phyloP scores from a whole-genome alignment of 2,329 filamentous ascomycete genomes.

The Myriangium duriaei region DNA sequence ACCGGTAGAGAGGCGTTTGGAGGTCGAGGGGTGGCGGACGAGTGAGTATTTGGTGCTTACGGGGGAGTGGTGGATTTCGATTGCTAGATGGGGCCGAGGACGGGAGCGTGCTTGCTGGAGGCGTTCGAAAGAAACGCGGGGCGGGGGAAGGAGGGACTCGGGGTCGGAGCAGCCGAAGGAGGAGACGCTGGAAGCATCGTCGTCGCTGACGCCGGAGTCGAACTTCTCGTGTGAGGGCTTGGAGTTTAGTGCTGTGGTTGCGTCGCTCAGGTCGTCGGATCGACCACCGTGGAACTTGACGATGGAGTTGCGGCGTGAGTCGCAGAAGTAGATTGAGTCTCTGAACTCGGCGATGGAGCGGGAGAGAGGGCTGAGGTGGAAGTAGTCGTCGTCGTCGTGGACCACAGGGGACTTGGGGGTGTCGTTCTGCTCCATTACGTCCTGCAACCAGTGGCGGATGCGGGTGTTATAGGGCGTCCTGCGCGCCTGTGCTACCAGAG shows the following conservation, averaged over 20 bases:
- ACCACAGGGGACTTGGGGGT: slow-evolving; percentile 3
- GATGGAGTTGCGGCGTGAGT: neutral
- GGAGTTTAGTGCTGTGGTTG: neutral
- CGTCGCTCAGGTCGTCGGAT: slow-evolving; percentile 1
- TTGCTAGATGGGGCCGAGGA: slow-evolving; percentile 3
- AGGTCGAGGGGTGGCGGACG: neutral
- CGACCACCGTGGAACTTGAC: neutral
- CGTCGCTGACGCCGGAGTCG: neutral
- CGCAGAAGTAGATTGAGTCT: slow-evolving; percentile 2
- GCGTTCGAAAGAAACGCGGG: neutral
- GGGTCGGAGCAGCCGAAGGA: slow-evolving; percentile 7
- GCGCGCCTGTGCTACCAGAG: slow-evolving; percentile 5
- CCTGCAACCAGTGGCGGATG: slow-evolving; percentile 9
- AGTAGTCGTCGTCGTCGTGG: slow-evolving; percentile 6
- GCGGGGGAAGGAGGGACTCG: neutral
- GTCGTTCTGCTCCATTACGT: slow-evolving; percentile 7
- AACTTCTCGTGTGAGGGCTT: slow-evolving; percentile 5
- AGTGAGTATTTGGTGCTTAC: slow-evolving; percentile 5
- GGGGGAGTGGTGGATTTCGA: slow-evolving; percentile 5
- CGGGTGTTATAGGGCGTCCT: slow-evolving; percentile 4
- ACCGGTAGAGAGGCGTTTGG: neutral
- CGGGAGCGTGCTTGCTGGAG: slow-evolving; percentile 1
- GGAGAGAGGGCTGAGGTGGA: neutral
- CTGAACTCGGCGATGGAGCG: slow-evolving; percentile 1
- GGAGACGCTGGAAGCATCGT: neutral